Base-by-base conservation (phyloP, 768 basidiomycete genomes). In the Clitopilus passeckerianus region DNA sequence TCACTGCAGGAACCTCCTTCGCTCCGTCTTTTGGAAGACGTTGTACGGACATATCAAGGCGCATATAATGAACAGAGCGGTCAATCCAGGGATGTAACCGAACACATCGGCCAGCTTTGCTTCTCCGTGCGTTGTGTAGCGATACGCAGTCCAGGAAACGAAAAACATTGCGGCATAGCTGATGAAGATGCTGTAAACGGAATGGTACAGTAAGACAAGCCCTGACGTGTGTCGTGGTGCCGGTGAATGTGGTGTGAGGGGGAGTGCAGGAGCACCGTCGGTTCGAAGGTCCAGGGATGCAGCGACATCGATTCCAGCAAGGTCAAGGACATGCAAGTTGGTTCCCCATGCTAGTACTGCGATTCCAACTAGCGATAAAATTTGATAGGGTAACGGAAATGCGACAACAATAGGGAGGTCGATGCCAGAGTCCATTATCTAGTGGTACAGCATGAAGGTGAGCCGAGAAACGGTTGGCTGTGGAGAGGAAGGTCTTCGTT, bases 311-410 rank as follows among this genome's bases (percentile, higher is more conserved):
- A 98, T 74, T 20, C 90, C 87, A 15, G 89, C 76, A 10, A 79
- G 64, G 63, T 87, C 78, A 52, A 98, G 85, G 54, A 90, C 84
- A 71, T 98, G 95, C 6, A 98, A 74, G 72, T 98, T 99, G 34
- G 88, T 86, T 0, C 94, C 94, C 95, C 96, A 99, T 62, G 88
- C 88, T 4, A 96, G 75, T 58, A 95, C 83, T 10, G 93, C 95
- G 34, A 92, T 65, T 18, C 91, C 89, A 57, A 85, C 78, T 59
- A 97, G 80, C 64, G 84, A 82, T 59, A 97, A 82, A 23, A 93
- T 92, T 62, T 97, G 90, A 70, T 94, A 98, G 0, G 97, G 96
- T 0, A 99, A 81, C 10, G 97, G 96, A 69, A 96, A 90, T 18
- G 75, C 74, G 35, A 80, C 75, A 57, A 83, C 78, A 59, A 84